Evolutionary conservation across 2,329 filamentous ascomycete species (phyloP), one percentile per base, ranked within the genome.

Genomic region (Scolecobasidium constrictum): DNA sequence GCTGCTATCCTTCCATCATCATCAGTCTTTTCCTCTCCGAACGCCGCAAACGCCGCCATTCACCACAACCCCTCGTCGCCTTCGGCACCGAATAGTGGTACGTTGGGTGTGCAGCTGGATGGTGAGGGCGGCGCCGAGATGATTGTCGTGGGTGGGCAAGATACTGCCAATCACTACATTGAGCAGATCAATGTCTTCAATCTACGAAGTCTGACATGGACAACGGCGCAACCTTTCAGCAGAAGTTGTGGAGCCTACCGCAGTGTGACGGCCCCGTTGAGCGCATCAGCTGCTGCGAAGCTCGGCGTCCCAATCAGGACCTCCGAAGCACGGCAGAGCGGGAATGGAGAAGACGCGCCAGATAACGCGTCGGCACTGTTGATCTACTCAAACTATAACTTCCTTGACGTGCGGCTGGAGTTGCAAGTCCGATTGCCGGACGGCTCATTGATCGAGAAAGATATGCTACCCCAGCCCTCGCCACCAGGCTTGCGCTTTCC

Each of bases 121-220:
- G 90, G 92, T 1, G 78, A 78, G 16, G 92, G 92, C 13, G 92
- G 92, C 22, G 86, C 92, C 2, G 90, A 98, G 60, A 95, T 98
- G 90, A 77, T 98, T 4, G 82, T 98, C 12, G 88, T 96, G 5
- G 92, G 92, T 47, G 92, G 92, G 0, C 92, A 98, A 61, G 92
- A 98, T 56, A 92, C 85, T 42, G 82, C 83, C n/a, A 98, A 98
- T 60, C 88, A 94, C 60, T 98, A 98, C 57, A 98, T 98, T 51
- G 90, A 98, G 62, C 87, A 98, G 62, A 93, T 98, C 49, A 96
- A 87, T 58, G 86, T 98, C 3, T 98, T 98, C 69, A 98, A 98
- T 55, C 69, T 98, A 19, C 78, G 92, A 38, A 95, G 86, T 58
- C 66, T 96, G 46, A 94, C 92, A 63, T 98, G 92, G 92, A 94